Evolutionary conservation across 345 rosid genomes (phyloP), one percentile per base, ranked within the genome.

Genomic region (Passiflora organensis): DNA sequence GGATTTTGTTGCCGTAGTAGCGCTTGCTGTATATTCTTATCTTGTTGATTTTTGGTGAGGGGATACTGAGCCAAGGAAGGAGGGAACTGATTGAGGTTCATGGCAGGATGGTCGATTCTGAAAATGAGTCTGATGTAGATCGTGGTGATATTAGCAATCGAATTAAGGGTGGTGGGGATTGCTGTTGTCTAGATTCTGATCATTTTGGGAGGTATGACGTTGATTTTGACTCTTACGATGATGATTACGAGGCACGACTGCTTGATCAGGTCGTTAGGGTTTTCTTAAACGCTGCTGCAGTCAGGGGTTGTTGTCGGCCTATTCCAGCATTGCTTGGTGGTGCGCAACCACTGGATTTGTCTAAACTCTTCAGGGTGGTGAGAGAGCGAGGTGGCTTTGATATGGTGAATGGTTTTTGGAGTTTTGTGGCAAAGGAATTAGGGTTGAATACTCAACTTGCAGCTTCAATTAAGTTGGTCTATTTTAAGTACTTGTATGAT

Each of bases 381-480:
- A 70, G 74, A 66, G 76, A 78, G 75, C 71, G 80, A 43, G 83
- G 77, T 32, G 91, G 96, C 25, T 82, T 54, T 61, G 78, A 71
- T 50, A 50, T 64, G 51, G 96, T 85, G 55, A 62, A 71, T 38
- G 78, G 82, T 4, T 66, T 77, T 41, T 89, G 95, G 95, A 62
- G 34, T 44, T 67, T 53, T 51, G 86, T 82, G 66, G 76, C 62
- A 34, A 57, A 67, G 65, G 76, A 80, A 1, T 60, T 83, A 60
- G 89, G 82, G 15, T 76, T 82, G 49, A 81, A 71, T 60, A 15
- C 50, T 41, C 44, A 41, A 20, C 48, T 60, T 21, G 69, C 76
- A 5, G 72, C 79, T 36, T 64, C 82, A 0, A 64, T 82, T 23
- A 80, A 71, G 21, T 71, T 83, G 75, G 44, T 83, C 19, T 84